Base-by-base conservation (phyloP, 2,329 filamentous ascomycete species). In the Didymella keratinophila region DNA sequence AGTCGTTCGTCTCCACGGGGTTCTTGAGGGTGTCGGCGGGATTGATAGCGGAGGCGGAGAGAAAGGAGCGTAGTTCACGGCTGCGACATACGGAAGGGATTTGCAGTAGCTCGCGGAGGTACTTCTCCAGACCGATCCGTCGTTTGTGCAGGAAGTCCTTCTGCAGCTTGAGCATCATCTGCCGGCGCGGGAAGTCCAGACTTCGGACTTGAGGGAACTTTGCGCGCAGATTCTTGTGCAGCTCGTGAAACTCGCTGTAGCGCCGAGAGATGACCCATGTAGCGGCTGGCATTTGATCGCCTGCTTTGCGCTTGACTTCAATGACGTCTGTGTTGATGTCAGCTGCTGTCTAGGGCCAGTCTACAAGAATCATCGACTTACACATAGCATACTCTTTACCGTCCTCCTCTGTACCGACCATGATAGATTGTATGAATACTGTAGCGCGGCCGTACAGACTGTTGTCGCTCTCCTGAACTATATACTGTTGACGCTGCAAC, bases 391-490 rank as follows among this genome's bases (percentile, higher is more conserved):
- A 99, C 72, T 99, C 95, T 68, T 92, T 90, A 7, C 94, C 94
- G 69, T 97, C 93, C 27, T 94, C 90, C 65, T 98, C 95, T 61
- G 88, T 89, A 6, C 93, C 94, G 14, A 97, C 92, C 79, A 97
- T 92, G 52, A 97, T 93, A 0, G 91, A 92, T 71, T 95, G 95
- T 73, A 99, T 97, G 68, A 86, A 90, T 68, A 98, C 87, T 0
- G 88, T 92, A 2, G 95, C 94, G 18, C 94, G 90, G 2, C 95
- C 95, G 71, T 96, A 98, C 23, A 99, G 82, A 75, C 93, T 97
- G 76, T 97, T 99, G 75, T 99, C 96, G 72, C 93, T 97, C 78
- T 99, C 95, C 77, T 99, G 95, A 8, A 98, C 88, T 44, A 96
- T 92, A 69, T 99, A 99, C 74, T 99, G 96, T 76, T 97, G 95